A percentile compares a stretch with the other conserved stretches of the same genome.
Evolutionary conservation across 2,329 filamentous ascomycete genomes (phyloP).

Genomic region (Fusarium setosum): DNA sequence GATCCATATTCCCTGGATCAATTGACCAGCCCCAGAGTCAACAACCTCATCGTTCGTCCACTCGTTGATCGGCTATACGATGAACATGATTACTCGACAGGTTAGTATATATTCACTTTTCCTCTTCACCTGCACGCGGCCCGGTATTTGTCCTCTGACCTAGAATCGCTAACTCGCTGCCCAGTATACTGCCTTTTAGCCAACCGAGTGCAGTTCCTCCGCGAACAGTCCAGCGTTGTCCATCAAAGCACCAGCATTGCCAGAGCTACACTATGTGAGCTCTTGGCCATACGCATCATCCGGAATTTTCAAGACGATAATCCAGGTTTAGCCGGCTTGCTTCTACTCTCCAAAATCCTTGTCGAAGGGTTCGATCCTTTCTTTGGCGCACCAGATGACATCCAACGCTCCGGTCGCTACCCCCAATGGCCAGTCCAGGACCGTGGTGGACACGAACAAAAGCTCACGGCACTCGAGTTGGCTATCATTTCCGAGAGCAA

Average conservation of each 20-base stretch:
- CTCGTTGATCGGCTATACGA: conserved; percentile 7
- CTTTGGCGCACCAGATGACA: conserved; percentile 70
- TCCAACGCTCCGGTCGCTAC: conserved; percentile 59
- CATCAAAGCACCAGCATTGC: conserved; percentile 76
- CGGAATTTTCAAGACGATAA: conserved; percentile 75
- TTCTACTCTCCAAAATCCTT: conserved; percentile 73
- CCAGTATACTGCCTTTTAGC: conserved; percentile 77
- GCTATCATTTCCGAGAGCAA: conserved; percentile 79
- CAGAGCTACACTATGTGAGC: conserved; percentile 73
- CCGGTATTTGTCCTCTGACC: too few relatives aligned
- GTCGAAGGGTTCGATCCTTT: conserved; percentile 78
- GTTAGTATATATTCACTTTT: neutral
- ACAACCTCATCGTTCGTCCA: conserved; percentile 9
- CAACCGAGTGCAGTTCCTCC: conserved; percentile 75
- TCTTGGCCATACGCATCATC: conserved; percentile 73
- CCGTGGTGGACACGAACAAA: conserved; percentile 57
- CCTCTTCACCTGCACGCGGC: too few relatives aligned
- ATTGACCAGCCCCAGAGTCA: conserved; percentile 7
- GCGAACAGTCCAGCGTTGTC: conserved; percentile 71
- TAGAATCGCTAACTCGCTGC: too few relatives aligned
- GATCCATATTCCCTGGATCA: conserved; percentile 14
- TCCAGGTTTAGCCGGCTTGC: conserved; percentile 67
- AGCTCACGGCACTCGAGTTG: conserved; percentile 76
- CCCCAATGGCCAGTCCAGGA: conserved; percentile 54
- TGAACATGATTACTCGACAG: neutral